Evolutionary conservation across 352 stramenopile species (phyloP).

Genomic region (Globisporangium barbulae): DNA sequence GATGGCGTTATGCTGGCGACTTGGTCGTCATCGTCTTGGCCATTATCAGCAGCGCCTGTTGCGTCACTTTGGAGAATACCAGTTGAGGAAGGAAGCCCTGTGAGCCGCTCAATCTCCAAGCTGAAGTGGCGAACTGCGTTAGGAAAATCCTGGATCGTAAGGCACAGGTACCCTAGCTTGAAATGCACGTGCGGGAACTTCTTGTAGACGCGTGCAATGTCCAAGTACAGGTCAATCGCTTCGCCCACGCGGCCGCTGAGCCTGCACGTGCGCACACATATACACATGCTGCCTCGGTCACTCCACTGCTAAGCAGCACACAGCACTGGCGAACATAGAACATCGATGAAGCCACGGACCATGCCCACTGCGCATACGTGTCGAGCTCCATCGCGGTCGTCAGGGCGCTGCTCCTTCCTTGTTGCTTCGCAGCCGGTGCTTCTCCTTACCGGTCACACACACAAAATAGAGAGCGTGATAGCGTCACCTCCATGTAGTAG

Average conservation of each 20-base stretch:
- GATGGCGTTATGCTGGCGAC: not conserved
- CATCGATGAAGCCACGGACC: constrained; percentile 20
- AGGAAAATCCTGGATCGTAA: constrained; percentile 27
- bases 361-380: constrained; percentile 47
- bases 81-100: constrained; percentile 6
- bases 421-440: not conserved
- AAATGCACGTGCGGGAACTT: constrained; percentile 50
- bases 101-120: constrained; percentile 35
- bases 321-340: not conserved
- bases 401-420: not conserved
- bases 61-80: not conserved
- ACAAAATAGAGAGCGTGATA: too few species aligned
- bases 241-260: constrained; percentile 41
- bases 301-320: not conserved
- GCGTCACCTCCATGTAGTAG: too few species aligned
- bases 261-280: constrained; percentile 15
- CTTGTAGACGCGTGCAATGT: constrained; percentile 33
- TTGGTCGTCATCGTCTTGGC: not conserved
- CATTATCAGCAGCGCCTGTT: not conserved
- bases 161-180: constrained; percentile 49
- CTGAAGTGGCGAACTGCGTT: constrained; percentile 36
- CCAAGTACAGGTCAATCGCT: constrained; percentile 43
- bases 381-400: constrained; percentile 30
- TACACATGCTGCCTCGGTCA: not conserved
- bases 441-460: not conserved